Evolutionary conservation across 352 stramenopile genomes (phyloP).

Genomic region (Peronospora belbahrii): DNA sequence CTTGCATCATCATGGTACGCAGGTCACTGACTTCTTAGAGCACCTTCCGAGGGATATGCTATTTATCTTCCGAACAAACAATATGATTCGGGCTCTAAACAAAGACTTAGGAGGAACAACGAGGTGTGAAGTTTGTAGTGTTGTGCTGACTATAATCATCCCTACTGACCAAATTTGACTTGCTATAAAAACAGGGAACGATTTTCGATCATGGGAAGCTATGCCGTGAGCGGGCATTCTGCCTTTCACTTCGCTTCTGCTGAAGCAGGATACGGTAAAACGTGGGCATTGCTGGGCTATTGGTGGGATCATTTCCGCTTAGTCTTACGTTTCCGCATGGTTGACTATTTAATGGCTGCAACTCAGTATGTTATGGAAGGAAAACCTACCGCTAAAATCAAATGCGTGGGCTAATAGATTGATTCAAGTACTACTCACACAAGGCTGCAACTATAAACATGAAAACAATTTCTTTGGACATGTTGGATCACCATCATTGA

Average conservation of each 20-base stretch:
- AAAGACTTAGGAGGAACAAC: constrained; percentile 80
- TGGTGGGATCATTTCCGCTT: constrained; percentile 68
- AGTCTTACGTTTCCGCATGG: constrained; percentile 42
- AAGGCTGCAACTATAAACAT: too few species aligned
- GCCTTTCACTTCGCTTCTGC: constrained; percentile 25
- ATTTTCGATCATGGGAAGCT: constrained; percentile 70
- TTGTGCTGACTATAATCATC: background rate
- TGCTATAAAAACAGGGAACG: constrained; percentile 36
- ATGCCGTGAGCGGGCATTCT: constrained; percentile 56
- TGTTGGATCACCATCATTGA: constrained; percentile 10
- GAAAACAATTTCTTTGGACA: background rate
- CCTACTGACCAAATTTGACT: constrained; percentile 1
- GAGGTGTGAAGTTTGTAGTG: constrained; percentile 20
- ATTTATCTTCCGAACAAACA: constrained; percentile 88
- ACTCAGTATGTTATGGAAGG: constrained; percentile 34
- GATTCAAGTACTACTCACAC: too few species aligned
- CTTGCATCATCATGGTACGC: constrained; percentile 3
- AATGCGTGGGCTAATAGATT: constrained; percentile 12
- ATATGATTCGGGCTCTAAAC: constrained; percentile 87
- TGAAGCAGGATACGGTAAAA: background rate
- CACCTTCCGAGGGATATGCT: constrained; percentile 85
- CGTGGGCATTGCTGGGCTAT: constrained; percentile 30
- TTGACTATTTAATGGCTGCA: constrained; percentile 46
- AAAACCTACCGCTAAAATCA: background rate
- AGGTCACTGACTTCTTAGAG: constrained; percentile 80